Percentiles rank a stretch among this genome's conserved stretches.
Evolutionary conservation across 176 grass and related monocot genomes (phyloP).

Genomic region (Zoysia pacifica): DNA sequence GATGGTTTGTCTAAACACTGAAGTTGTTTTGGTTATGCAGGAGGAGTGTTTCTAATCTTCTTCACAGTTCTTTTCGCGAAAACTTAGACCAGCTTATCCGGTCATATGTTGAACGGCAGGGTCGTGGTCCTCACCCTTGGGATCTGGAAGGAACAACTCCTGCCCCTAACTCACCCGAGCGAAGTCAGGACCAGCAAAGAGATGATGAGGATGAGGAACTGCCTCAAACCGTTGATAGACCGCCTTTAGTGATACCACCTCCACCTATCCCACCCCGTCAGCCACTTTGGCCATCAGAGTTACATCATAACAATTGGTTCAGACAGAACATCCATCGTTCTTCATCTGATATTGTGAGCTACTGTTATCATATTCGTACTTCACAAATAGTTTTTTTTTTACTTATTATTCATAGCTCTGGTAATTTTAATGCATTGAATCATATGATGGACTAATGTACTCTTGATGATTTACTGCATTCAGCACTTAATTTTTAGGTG

Average conservation of each 20-base stretch:
- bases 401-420: constrained; percentile 8
- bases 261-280: constrained; percentile 78
- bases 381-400: background rate
- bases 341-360: constrained; percentile 76
- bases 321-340: constrained; percentile 77
- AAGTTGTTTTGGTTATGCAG: constrained; percentile 55
- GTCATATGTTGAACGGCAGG: constrained; percentile 81
- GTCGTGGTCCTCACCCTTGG: constrained; percentile 67
- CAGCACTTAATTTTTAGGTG: background rate
- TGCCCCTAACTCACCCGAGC: constrained; percentile 43
- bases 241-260: constrained; percentile 62
- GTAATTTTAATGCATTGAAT: background rate
- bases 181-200: constrained; percentile 52
- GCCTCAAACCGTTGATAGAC: constrained; percentile 46
- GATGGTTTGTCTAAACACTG: constrained; percentile 27
- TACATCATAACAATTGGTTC: constrained; percentile 82
- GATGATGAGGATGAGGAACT: constrained; percentile 55
- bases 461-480: background rate
- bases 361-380: constrained; percentile 31
- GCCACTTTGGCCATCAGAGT: constrained; percentile 72
- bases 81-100: constrained; percentile 88
- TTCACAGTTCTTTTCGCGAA: constrained; percentile 86
- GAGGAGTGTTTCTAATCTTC: constrained; percentile 96
- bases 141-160: constrained; percentile 58
- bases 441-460: background rate